These are phyloP conservation scores for Collybiopsis luxurians DNA, from an alignment of 768 basidiomycete species.

Conservation along the genomic window DNA sequence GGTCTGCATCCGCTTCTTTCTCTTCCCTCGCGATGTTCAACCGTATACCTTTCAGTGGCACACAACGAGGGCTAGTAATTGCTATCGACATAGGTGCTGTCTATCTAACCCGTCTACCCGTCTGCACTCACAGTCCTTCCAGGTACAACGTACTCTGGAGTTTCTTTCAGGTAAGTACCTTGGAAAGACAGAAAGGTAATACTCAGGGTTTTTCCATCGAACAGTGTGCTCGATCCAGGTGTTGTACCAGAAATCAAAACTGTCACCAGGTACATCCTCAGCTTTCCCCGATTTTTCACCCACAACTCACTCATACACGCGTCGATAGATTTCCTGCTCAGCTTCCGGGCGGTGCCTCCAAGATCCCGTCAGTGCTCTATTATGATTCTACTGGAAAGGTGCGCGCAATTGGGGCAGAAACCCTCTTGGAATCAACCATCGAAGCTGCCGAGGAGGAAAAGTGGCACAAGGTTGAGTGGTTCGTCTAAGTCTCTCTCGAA, in stretches of 20 bases:
- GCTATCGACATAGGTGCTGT: constrained; percentile 32
- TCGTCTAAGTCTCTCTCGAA: constrained; percentile 16
- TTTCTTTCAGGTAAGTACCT: constrained; percentile 27
- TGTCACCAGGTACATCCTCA: constrained; percentile 8
- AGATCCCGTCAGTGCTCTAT: constrained; percentile 47
- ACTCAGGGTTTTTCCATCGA: background rate
- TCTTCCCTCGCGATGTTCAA: background rate
- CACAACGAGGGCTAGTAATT: constrained; percentile 21
- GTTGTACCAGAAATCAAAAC: constrained; percentile 27
- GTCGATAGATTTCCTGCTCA: constrained; percentile 42
- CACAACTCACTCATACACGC: background rate
- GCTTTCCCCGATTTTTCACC: background rate
- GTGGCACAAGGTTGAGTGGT: constrained; percentile 48
- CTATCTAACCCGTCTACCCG: too few relatives aligned
- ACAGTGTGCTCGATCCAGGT: constrained; percentile 39
- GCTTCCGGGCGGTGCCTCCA: constrained; percentile 43
- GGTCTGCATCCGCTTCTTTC: background rate
- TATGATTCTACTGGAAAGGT: constrained; percentile 40
- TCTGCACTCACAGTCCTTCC: too few relatives aligned
- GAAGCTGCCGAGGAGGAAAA: constrained; percentile 40
- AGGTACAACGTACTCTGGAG: constrained; percentile 28
- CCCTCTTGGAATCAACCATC: constrained; percentile 29
- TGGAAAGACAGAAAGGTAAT: too few relatives aligned
- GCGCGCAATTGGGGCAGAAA: constrained; percentile 44
- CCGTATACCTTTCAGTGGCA: constrained; percentile 30